Percentiles rank a stretch among this genome's conserved stretches.
Evolutionary conservation across 2,329 filamentous ascomycete genomes (phyloP).

Genomic region (Neofusicoccum umdonicola): DNA sequence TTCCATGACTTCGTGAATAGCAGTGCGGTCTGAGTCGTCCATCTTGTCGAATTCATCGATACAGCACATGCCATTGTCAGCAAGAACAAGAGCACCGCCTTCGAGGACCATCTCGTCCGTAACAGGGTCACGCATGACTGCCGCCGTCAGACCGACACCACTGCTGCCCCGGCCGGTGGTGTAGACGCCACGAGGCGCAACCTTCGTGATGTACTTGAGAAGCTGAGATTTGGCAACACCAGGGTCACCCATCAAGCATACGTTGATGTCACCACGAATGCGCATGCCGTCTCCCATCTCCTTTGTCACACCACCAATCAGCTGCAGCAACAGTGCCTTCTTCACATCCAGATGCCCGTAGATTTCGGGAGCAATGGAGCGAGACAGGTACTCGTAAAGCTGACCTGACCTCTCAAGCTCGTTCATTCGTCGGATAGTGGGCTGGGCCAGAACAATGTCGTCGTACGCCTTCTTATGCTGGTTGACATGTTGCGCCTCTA

Average conservation of each 20-base stretch:
- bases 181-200: constrained; percentile 87
- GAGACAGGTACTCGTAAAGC: constrained; percentile 91
- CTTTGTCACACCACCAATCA: constrained; percentile 95
- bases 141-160: constrained; percentile 77
- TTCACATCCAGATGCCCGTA: constrained; percentile 96
- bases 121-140: constrained; percentile 79
- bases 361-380: constrained; percentile 96
- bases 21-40: constrained; percentile 78
- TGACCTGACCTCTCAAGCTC: constrained; percentile 81
- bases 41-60: constrained; percentile 90
- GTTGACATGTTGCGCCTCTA: constrained; percentile 88
- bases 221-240: constrained; percentile 99
- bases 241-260: constrained; percentile 98
- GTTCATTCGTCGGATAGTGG: constrained; percentile 78
- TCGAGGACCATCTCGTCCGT: constrained; percentile 84
- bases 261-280: constrained; percentile 97
- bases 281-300: constrained; percentile 98
- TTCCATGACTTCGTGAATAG: constrained; percentile 86
- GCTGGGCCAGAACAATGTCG: constrained; percentile 79
- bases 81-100: constrained; percentile 74
- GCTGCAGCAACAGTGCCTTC: constrained; percentile 89
- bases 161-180: constrained; percentile 78
- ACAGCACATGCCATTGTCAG: constrained; percentile 81
- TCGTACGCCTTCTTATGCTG: constrained; percentile 99
- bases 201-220: constrained; percentile 97